These are phyloP conservation scores for Yarrowia porcina DNA, from an alignment of 805 yeast genomes.

Conservation along the genomic window DNA sequence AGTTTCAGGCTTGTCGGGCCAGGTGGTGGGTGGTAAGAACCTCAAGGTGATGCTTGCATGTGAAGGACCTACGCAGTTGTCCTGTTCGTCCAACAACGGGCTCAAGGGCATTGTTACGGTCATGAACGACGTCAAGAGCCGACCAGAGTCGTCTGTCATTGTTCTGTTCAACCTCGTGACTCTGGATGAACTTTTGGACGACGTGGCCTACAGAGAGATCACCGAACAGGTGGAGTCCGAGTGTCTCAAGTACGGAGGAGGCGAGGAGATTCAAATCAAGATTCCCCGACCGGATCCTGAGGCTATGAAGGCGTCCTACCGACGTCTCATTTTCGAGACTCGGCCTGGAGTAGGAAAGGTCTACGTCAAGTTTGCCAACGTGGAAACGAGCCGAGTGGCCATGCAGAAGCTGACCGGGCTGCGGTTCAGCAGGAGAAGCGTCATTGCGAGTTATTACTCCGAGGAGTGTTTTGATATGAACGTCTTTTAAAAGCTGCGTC, in stretches of 20 bases:
- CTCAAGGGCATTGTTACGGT: slow-evolving; percentile 36
- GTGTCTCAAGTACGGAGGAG: slow-evolving; percentile 50
- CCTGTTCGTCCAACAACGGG: slow-evolving; percentile 32
- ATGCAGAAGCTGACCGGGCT: slow-evolving; percentile 59
- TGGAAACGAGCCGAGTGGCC: slow-evolving; percentile 54
- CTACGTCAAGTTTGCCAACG: slow-evolving; percentile 58
- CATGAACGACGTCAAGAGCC: slow-evolving; percentile 31
- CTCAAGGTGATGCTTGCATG: slow-evolving; percentile 44
- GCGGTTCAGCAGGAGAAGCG: slow-evolving; percentile 62
- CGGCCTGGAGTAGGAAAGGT: slow-evolving; percentile 68
- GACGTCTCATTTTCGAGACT: slow-evolving; percentile 38
- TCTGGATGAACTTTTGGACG: slow-evolving; percentile 59
- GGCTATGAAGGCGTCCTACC: slow-evolving; percentile 38
- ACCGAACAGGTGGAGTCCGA: slow-evolving; percentile 51
- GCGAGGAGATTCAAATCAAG: slow-evolving; percentile 58
- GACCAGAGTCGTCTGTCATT: slow-evolving; percentile 43
- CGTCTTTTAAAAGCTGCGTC: slow-evolving; percentile 29
- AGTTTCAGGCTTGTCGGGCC: slow-evolving; percentile 39
- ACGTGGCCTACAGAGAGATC: slow-evolving; percentile 48
- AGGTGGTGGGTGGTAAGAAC: slow-evolving; percentile 40
- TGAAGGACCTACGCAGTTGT: slow-evolving; percentile 31
- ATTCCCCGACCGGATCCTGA: slow-evolving; percentile 49
- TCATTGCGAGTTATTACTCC: slow-evolving; percentile 60
- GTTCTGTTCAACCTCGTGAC: slow-evolving; percentile 65
- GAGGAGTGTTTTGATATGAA: slow-evolving; percentile 47